Evolutionary conservation across 176 grass and related monocot species (phyloP), one percentile per base, ranked within the genome.

Genomic region (Saccharum spontaneum): DNA sequence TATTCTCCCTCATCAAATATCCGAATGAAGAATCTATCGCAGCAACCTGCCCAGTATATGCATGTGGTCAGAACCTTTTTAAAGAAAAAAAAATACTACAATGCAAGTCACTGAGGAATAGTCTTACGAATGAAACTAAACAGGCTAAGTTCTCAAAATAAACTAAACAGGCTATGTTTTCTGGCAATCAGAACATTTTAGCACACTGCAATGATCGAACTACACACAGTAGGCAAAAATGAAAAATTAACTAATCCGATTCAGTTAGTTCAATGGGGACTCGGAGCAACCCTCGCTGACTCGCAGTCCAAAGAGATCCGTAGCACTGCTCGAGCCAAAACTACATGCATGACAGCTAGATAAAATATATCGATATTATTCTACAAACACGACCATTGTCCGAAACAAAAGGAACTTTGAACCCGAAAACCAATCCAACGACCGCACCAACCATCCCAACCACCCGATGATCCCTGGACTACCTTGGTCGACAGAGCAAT

Each of bases 21-120:
- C 4, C 7, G 23, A 28, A 20, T 12, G 13, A 79, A 24, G 52
- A 90, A 41, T 14, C 10, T 8, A 20, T 4, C 3, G 55, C 73
- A 46, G 9, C 14, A 69, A 69, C 68, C 84, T 83, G 79, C 79
- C 8, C 17, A 79, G n/a, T 69, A 61, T 79, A 59, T 49, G 73
- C 71, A 46, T 33, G n/a, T 18, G 8, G 30, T 90, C 37, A 90
- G 60, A 84, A 55, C 22, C 52, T 64, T 59, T 22, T 57, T n/a
- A 33, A 45, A 0, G 7, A 54, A 20, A 55, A 55, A n/a, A n/a
- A n/a, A 5, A 37, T 38, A 69, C 1, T 8, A 3, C 36, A 48
- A 73, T 30, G 43, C 26, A 30, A 59, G 15, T 43, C 38, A 71
- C 10, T 18, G 36, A 69, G 30, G 52, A 71, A 3, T 26, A 69